Conservation (phyloP, 164 flowering plant genomes). For the Hamamelis virginiana region DNA sequence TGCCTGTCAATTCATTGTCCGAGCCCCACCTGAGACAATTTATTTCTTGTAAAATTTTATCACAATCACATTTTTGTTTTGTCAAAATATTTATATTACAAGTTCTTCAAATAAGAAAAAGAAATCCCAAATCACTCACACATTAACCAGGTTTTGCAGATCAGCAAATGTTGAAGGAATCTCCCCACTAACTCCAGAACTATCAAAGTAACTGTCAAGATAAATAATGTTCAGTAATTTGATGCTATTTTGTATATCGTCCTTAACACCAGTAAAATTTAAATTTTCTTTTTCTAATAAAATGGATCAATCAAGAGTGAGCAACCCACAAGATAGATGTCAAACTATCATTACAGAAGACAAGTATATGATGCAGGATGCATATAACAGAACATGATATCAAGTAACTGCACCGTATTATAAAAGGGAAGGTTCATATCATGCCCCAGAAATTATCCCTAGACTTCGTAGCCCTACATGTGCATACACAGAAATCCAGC, state of each 20-base stretch:
- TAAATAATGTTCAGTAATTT: not conserved
- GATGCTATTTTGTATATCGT: not conserved
- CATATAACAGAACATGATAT: too few species aligned
- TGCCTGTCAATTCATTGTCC: slow-evolving; percentile 60
- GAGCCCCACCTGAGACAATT: slow-evolving; percentile 61
- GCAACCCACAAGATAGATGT: not conserved
- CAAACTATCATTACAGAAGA: too few species aligned
- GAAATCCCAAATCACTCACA: slow-evolving; percentile 22
- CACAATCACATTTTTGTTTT: not conserved
- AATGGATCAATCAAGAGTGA: not conserved
- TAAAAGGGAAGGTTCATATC: too few species aligned
- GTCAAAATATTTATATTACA: not conserved
- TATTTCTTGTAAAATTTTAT: not conserved
- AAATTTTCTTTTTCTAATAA: not conserved
- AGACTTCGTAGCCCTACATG: too few species aligned
- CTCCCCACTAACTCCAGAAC: slow-evolving; percentile 51
- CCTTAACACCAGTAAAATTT: not conserved
- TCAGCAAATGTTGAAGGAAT: slow-evolving; percentile 51
- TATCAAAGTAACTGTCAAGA: slow-evolving; percentile 45
- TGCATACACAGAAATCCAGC: too few species aligned
- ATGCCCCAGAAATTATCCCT: too few species aligned
- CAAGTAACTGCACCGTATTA: too few species aligned
- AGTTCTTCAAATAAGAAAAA: not conserved
- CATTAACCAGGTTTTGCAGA: slow-evolving; percentile 25
- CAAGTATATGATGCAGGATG: too few species aligned